Evolutionary conservation across 352 stramenopile species (phyloP), one percentile per base, ranked within the genome.

Genomic region (Phytophthora colocasiae): DNA sequence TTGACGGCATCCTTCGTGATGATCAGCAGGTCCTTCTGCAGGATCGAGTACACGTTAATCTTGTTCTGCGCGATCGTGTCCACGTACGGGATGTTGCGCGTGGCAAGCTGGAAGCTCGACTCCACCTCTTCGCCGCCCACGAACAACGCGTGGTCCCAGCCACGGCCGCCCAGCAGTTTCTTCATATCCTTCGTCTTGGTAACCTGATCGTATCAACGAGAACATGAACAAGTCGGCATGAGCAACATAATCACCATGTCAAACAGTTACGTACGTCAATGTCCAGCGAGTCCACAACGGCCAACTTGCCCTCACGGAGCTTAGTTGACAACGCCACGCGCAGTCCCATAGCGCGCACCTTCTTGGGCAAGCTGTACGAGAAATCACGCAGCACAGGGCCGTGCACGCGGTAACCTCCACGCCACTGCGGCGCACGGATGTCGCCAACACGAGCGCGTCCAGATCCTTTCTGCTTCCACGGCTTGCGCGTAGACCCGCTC

Each of bases 41-140:
- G 58, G 74, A 96, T 95, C 70, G 88, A 93, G 81, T 96, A 96
- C 39, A 95, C 86, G 71, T 95, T 96, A 75, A 96, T 87, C 82
- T 95, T 93, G 74, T 92, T 77, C 78, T 94, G 83, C 71, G 85
- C 77, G 41, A 96, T 71, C 58, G 85, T 88, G 69, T 92, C 87
- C 40, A 96, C 81, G 73, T 91, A 86, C 51, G 86, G 84, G 63
- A 96, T 85, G 81, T 96, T 96, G 69, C 86, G 80, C 48, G 85
- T 95, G n/a, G 84, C 81, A 43, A 94, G 69, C 69, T 87, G 34
- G 27, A 96, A 95, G 74, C 89, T 92, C 50, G 77, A 82, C 19
- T 80, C 77, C 31, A 92, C 77, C 44, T 93, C 82, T 49, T 87
- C 77, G 46, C 85, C 80, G 49, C 91, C 86, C 17, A 96, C 77